Base-by-base conservation (phyloP, 108 stramenopile genomes). In the Hondaea fermentalgiana region DNA sequence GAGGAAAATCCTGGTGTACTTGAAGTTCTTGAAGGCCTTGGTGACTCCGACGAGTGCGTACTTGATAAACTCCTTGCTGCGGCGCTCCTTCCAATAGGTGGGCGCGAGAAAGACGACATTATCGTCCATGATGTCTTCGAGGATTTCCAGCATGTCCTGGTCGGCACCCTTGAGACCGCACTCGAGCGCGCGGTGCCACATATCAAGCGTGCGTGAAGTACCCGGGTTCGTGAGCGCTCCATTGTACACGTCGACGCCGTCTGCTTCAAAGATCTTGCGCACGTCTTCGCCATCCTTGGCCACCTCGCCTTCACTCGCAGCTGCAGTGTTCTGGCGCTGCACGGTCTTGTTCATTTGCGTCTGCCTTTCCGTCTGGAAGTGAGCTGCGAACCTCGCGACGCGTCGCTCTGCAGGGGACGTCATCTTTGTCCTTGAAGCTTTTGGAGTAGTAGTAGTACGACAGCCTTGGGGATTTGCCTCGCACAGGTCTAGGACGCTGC, bases 1-100 rank as follows among this genome's bases (percentile, higher is more conserved):
- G 76, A 83, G 25, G 23, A 83, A 83, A 12, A 53, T 28, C 2
- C 76, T 43, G 10, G 76, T 83, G 76, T 83, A 83, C 76, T 12
- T 6, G 49, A 83, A 83, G 76, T 83, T 83, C 76, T 83, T 83
- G 76, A 83, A 83, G 6, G 76, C 76, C 76, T 83, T 83, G 3
- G 76, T 53, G 25, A 83, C 76, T 12, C 76, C 76, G n/a, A 83
- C 76, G 49, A 83, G 76, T 17, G 76, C 76, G 51, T 53, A 83
- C 23, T 83, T 83, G 76, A 83, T 53, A 1, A 83, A 83, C 49
- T 83, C 51, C 76, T 83, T 83, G 76, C 51, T 53, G 49, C 76
- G 45, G 25, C 76, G 76, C 51, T 83, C 76, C 51, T 83, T 83
- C 49, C 51, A 53, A 45, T 83, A 83, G n/a, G 76, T 83, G 23